These are phyloP conservation scores for Neofusicoccum ribis DNA, from an alignment of 2,329 filamentous ascomycete genomes.

Conservation along the genomic window DNA sequence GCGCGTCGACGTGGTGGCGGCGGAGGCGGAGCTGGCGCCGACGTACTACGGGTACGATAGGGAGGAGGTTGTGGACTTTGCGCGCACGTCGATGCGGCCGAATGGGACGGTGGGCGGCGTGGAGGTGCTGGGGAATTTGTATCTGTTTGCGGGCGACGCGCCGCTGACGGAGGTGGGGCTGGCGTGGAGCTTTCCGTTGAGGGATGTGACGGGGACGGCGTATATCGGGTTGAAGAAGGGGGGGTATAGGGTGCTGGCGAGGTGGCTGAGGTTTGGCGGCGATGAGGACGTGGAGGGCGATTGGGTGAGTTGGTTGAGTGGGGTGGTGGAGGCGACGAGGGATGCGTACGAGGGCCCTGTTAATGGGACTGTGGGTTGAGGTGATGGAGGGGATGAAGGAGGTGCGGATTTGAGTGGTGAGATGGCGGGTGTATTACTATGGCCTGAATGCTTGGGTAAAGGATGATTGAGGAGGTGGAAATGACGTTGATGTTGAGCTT, in stretches of 20 bases:
- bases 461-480: too few relatives aligned
- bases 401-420: too few relatives aligned
- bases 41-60: background rate
- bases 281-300: background rate
- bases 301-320: conserved; percentile 1
- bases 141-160: background rate
- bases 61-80: background rate
- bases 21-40: background rate
- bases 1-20: background rate
- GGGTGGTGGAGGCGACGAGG: background rate
- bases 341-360: background rate
- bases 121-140: background rate
- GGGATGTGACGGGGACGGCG: background rate
- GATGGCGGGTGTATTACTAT: too few relatives aligned
- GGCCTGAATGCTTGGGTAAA: too few relatives aligned
- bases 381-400: too few relatives aligned
- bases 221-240: conserved; percentile 12
- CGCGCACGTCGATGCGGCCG: background rate
- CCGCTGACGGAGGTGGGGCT: background rate
- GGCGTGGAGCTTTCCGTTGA: background rate
- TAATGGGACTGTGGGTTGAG: background rate
- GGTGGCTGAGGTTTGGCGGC: background rate
- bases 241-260: background rate
- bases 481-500: too few relatives aligned
- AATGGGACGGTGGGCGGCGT: background rate